phyloP scores from a whole-genome alignment of 768 basidiomycete species.

The Paxillus ammoniavirescens region DNA sequence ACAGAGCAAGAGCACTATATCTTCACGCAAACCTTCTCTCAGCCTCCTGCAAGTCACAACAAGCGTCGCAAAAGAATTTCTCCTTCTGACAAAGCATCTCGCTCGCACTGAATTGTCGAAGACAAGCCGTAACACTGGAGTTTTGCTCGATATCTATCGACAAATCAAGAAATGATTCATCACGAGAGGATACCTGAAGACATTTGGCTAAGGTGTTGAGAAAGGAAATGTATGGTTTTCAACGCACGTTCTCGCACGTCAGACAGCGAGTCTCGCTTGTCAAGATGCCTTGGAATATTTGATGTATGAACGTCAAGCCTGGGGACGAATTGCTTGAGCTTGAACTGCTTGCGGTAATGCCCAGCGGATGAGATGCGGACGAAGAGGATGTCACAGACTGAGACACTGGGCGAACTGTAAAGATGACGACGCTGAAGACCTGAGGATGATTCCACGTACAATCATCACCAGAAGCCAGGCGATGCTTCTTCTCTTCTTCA shows the following conservation, averaged over 20 bases:
- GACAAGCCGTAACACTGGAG: slow-evolving; percentile 92
- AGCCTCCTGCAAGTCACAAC: slow-evolving; percentile 95
- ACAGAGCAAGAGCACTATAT: neutral
- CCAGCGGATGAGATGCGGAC: slow-evolving; percentile 41
- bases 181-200: slow-evolving; percentile 81
- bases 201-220: slow-evolving; percentile 11
- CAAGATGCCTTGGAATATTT: slow-evolving; percentile 87
- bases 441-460: slow-evolving; percentile 44
- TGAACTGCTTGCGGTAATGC: slow-evolving; percentile 42
- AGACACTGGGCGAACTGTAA: slow-evolving; percentile 44
- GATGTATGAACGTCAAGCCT: slow-evolving; percentile 80
- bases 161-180: slow-evolving; percentile 96
- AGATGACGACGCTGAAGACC: slow-evolving; percentile 3
- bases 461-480: slow-evolving; percentile 55
- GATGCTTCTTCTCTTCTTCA: slow-evolving; percentile 61
- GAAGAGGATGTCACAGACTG: slow-evolving; percentile 57
- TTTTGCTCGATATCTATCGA: slow-evolving; percentile 99
- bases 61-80: slow-evolving; percentile 98
- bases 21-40: slow-evolving; percentile 74
- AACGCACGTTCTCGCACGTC: slow-evolving; percentile 91
- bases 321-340: slow-evolving; percentile 46
- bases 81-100: slow-evolving; percentile 99
- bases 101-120: slow-evolving; percentile 94
- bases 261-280: slow-evolving; percentile 98
- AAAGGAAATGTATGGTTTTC: neutral